Conservation (phyloP, 352 stramenopile species). For the Globisporangium paddicum region DNA sequence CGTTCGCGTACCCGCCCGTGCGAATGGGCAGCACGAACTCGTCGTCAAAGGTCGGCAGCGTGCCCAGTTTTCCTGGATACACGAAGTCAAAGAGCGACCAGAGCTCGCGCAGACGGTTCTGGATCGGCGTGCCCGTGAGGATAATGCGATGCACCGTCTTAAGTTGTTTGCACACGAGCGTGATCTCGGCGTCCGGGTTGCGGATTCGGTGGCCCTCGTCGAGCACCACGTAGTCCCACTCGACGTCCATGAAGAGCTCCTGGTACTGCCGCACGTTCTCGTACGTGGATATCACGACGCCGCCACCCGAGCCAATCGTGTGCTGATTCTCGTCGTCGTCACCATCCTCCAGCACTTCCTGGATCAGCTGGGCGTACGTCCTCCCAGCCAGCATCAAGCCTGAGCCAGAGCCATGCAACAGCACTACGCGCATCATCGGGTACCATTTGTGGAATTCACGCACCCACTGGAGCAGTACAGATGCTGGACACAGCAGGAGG, state of each 20-base stretch:
- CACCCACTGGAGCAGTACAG: conserved; percentile 96
- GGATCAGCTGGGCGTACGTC: conserved; percentile 54
- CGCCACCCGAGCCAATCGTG: conserved; percentile 34
- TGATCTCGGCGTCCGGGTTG: conserved; percentile 97
- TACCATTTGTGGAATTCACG: conserved; percentile 93
- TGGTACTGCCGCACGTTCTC: conserved; percentile 92
- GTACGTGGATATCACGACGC: conserved; percentile 96
- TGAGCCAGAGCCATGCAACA: conserved; percentile 87
- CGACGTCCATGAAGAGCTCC: conserved; percentile 84
- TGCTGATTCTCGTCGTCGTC: conserved; percentile 5
- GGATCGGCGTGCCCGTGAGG: conserved; percentile 89
- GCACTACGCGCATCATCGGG: conserved; percentile 80
- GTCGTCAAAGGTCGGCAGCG: conserved; percentile 95
- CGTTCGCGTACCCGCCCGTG: conserved; percentile 90
- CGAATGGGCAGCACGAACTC: conserved; percentile 98
- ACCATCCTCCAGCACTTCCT: conserved; percentile 38
- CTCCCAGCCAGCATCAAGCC: conserved; percentile 37
- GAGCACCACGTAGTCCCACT: conserved; percentile 97
- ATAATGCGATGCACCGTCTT: conserved; percentile 90
- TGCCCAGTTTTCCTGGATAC: conserved; percentile 96
- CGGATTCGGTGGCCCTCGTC: conserved; percentile 99
- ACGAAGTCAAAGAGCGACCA: conserved; percentile 99
- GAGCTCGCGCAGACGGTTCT: conserved; percentile 95
- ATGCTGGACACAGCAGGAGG: conserved; percentile 94
- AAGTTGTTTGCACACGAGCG: conserved; percentile 92